Base-by-base conservation (phyloP, 768 basidiomycete genomes). In the Leucocoprinus sp. region DNA sequence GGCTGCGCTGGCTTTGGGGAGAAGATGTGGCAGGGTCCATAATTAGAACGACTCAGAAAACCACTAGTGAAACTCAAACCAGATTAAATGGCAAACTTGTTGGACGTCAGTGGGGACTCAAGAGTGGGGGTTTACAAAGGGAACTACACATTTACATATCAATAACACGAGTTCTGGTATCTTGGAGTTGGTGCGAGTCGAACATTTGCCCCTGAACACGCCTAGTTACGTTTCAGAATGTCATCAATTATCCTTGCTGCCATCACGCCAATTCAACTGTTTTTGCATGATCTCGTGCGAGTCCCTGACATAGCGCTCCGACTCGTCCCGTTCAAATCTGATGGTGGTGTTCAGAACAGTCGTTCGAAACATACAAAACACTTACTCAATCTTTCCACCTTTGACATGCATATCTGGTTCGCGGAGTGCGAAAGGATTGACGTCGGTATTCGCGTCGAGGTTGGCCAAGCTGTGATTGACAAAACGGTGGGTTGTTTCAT, bases 381-480 rank as follows among this genome's bases (percentile, higher is more conserved):
- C 84, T 64, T 55, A 91, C 83, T 78, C 86, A 35, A 82, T 66
- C 38, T 75, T 78, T 39, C 67, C 72, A 9, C 95, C 95, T 60
- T 93, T 91, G 37, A 80, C 66, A 54, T 76, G 71, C 78, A 95
- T 93, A 51, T 84, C 76, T 11, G 93, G 91, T 57, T 98, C 93
- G 18, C 82, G 77, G 21, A 96, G 64, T 12, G 91, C 87, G 54
- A 93, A 92, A 0, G 90, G 91, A 57, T 93, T 96, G 54, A 90
- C 79, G 61, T 97, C 95, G 27, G 75, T 77, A 26, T 72, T 60
- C 23, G 72, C 69, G 52, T 89, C 67, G 40, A 99, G 71, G 64
- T 92, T 93, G 3, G 93, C 95, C 27, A 98, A 70, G 48, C 86
- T 89, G 67, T 98, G 95, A 63, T 98, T 98, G 52, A 95, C 91